These are phyloP conservation scores for Lentinula guzmanii DNA, from an alignment of 768 basidiomycete genomes.

Conservation along the genomic window DNA sequence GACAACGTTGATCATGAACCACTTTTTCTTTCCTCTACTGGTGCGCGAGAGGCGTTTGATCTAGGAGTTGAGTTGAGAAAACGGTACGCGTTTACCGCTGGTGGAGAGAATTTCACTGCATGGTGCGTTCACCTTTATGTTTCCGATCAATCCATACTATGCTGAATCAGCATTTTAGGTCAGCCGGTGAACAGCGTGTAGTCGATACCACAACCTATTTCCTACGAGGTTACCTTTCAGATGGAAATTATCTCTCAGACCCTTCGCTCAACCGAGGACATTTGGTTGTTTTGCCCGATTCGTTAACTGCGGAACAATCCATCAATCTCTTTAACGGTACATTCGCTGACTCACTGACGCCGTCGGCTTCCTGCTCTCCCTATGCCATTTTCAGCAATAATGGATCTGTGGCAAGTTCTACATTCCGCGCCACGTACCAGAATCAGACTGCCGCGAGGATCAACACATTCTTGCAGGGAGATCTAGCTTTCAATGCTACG, in stretches of 20 bases:
- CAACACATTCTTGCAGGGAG: constrained; percentile 29
- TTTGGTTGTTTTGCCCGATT: constrained; percentile 33
- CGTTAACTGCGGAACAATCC: constrained; percentile 7
- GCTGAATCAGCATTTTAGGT: too few relatives aligned
- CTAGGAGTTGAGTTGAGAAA: constrained; percentile 33
- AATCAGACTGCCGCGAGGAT: constrained; percentile 25
- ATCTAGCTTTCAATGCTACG: constrained; percentile 21
- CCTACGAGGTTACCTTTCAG: constrained; percentile 33
- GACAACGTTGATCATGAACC: constrained; percentile 33
- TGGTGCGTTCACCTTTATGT: constrained; percentile 22
- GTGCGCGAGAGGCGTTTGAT: constrained; percentile 32
- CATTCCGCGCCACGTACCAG: constrained; percentile 28
- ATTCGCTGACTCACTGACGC: constrained; percentile 37
- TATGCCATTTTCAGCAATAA: constrained; percentile 25
- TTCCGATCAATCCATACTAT: neutral
- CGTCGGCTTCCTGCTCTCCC: constrained; percentile 30
- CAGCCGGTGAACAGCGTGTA: constrained; percentile 32
- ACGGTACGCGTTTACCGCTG: constrained; percentile 31
- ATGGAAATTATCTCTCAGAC: constrained; percentile 30
- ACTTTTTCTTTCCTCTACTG: constrained; percentile 31
- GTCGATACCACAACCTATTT: constrained; percentile 36
- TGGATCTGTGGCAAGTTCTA: constrained; percentile 13
- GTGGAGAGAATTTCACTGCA: constrained; percentile 33
- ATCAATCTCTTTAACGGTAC: constrained; percentile 26
- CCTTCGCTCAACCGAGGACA: constrained; percentile 25